Evolutionary conservation across 495 filamentous ascomycete species (phyloP).

Genomic region (Clavariopsis aquatica): DNA sequence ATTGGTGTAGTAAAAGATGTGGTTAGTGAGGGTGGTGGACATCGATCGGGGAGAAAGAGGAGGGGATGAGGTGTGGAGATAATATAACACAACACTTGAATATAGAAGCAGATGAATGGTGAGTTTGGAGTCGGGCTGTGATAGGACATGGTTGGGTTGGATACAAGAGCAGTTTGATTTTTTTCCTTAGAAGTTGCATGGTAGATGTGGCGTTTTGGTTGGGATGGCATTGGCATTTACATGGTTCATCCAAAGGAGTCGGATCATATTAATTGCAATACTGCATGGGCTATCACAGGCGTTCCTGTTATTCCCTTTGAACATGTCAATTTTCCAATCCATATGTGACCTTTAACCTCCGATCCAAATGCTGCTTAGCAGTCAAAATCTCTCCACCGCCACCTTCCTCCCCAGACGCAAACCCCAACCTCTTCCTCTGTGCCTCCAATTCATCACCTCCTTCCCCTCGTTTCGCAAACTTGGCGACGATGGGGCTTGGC

Average conservation of each 20-base stretch:
- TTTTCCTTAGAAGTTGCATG: constrained; percentile 6
- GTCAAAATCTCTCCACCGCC: constrained; percentile 60
- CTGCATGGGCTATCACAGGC: too few species aligned
- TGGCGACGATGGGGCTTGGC: constrained; percentile 64
- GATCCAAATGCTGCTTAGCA: constrained; percentile 78
- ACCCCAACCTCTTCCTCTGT: constrained; percentile 45
- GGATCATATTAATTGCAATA: too few species aligned
- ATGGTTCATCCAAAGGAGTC: neutral
- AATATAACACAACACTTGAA: too few species aligned
- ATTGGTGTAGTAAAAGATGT: constrained; percentile 35
- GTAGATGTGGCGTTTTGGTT: neutral
- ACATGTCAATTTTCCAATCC: constrained; percentile 46
- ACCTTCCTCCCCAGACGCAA: constrained; percentile 48
- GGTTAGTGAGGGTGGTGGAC: constrained; percentile 16
- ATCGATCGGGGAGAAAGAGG: constrained; percentile 25
- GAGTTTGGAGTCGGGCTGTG: neutral
- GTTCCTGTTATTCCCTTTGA: too few species aligned
- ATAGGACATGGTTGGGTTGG: too few species aligned
- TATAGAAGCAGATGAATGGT: neutral
- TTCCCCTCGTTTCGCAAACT: constrained; percentile 43
- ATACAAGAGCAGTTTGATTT: too few species aligned
- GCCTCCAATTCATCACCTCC: constrained; percentile 37
- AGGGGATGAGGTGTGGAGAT: constrained; percentile 20
- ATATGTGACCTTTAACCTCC: constrained; percentile 76
- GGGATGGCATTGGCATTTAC: neutral